Percentiles rank a stretch among this genome's conserved stretches.
These are phyloP conservation scores for Castanea mollissima DNA, from an alignment of 306 rosid genomes.

Conservation along the genomic window DNA sequence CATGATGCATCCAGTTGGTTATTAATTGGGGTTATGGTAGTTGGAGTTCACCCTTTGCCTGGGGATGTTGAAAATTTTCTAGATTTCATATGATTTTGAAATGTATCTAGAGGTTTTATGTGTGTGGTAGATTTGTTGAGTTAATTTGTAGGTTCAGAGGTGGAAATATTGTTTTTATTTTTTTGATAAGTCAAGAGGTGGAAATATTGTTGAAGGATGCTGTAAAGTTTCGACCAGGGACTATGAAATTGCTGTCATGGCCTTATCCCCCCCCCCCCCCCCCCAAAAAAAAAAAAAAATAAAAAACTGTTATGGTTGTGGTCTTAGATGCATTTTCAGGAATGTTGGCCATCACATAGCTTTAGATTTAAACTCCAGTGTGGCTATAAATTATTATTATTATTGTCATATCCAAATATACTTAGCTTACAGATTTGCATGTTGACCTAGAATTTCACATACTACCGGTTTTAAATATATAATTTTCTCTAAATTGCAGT, in stretches of 20 bases:
- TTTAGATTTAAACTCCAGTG: neutral
- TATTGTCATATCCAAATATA: neutral
- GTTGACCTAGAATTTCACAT: neutral
- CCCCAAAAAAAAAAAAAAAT: rapidly evolving
- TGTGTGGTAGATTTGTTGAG: neutral
- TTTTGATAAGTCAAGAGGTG: neutral
- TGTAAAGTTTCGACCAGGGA: neutral
- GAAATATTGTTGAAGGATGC: neutral
- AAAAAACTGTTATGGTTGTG: too few relatives aligned
- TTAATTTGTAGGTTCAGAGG: neutral
- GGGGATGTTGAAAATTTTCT: too few relatives aligned
- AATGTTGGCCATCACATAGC: neutral
- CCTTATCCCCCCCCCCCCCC: too few relatives aligned
- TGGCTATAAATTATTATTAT: neutral
- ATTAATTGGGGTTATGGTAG: too few relatives aligned
- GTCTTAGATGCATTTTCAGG: constrained; percentile 1
- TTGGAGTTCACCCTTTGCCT: too few relatives aligned
- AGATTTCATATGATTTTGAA: neutral
- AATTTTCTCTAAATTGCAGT: neutral
- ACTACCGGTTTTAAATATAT: neutral
- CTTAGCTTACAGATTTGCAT: neutral
- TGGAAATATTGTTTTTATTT: neutral
- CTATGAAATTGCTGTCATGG: neutral
- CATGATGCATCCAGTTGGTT: neutral
- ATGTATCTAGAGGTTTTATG: neutral